phyloP scores from a whole-genome alignment of 2,329 filamentous ascomycete genomes.

The Verticillium klebahnii region DNA sequence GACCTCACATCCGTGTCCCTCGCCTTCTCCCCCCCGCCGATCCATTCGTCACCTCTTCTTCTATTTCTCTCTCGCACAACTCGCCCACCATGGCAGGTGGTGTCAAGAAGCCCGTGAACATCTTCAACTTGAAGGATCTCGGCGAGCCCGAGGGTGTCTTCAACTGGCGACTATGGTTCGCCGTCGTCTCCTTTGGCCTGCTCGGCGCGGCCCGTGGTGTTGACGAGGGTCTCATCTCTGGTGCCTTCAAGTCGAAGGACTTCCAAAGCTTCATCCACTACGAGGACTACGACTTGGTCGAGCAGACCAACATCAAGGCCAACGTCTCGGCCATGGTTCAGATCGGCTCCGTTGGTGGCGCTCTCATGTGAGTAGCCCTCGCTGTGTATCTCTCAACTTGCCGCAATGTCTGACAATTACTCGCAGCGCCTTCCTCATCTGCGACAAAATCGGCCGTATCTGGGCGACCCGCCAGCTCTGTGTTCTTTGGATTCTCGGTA shows the following conservation, averaged over 20 bases:
- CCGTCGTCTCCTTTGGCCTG: conserved; percentile 68
- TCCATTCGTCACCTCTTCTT: neutral
- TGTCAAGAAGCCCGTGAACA: conserved; percentile 52
- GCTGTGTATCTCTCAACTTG: neutral
- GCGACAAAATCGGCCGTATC: conserved; percentile 57
- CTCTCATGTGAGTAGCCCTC: conserved; percentile 43
- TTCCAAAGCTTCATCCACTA: conserved; percentile 59
- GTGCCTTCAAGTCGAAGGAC: conserved; percentile 62
- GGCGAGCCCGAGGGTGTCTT: conserved; percentile 66
- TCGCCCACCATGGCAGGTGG: conserved; percentile 39
- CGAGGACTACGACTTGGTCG: conserved; percentile 42
- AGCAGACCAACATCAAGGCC: conserved; percentile 63
- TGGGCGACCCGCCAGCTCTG: conserved; percentile 58
- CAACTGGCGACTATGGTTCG: conserved; percentile 77
- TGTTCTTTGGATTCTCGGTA: conserved; percentile 52
- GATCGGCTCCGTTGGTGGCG: conserved; percentile 69
- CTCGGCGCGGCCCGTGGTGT: conserved; percentile 73
- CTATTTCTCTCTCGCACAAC: neutral
- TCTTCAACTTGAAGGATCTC: conserved; percentile 61
- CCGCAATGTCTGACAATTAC: neutral
- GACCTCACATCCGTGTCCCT: neutral
- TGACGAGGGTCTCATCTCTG: conserved; percentile 76
- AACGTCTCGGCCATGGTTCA: conserved; percentile 82
- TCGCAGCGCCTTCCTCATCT: conserved; percentile 51
- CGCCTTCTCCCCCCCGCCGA: neutral